Evolutionary conservation across 257 asterid species (phyloP).

Genomic region (Leptodermis oblonga): DNA sequence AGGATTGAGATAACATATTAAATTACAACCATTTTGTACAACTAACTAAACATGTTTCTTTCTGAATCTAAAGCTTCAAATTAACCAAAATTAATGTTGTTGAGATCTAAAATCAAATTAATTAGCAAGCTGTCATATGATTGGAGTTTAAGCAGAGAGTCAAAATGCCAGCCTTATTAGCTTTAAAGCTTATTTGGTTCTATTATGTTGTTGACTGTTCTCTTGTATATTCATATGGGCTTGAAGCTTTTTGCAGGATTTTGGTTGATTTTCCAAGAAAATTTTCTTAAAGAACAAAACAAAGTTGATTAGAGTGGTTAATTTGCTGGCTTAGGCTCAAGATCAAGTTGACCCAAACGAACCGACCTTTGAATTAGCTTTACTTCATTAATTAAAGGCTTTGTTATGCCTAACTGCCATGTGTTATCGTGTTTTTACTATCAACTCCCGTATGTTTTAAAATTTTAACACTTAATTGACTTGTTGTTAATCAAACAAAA

Average conservation of each 20-base stretch:
- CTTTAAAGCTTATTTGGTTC: background rate
- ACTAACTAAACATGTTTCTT: background rate
- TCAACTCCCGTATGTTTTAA: no score
- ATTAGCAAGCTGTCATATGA: constrained; percentile 17
- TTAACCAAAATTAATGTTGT: no score
- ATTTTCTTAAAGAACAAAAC: no score
- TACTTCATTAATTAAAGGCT: no score
- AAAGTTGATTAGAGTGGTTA: no score
- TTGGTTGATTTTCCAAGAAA: constrained; percentile 13
- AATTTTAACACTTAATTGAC: no score
- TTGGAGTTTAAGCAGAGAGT: background rate
- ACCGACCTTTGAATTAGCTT: no score
- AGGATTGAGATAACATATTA: background rate
- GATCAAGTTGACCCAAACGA: background rate
- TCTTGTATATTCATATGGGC: no score
- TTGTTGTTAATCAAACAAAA: no score
- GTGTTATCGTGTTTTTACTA: no score
- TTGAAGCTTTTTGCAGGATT: constrained; percentile 15
- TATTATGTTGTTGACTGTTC: constrained; percentile 10
- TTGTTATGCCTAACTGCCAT: no score
- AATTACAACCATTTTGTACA: background rate
- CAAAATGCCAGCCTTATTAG: constrained; percentile 21
- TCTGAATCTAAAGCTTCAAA: constrained; percentile 5
- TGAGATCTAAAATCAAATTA: background rate
- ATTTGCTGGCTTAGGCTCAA: no score